Conservation (phyloP, 768 basidiomycete genomes). For the Agaricus subrufescens region DNA sequence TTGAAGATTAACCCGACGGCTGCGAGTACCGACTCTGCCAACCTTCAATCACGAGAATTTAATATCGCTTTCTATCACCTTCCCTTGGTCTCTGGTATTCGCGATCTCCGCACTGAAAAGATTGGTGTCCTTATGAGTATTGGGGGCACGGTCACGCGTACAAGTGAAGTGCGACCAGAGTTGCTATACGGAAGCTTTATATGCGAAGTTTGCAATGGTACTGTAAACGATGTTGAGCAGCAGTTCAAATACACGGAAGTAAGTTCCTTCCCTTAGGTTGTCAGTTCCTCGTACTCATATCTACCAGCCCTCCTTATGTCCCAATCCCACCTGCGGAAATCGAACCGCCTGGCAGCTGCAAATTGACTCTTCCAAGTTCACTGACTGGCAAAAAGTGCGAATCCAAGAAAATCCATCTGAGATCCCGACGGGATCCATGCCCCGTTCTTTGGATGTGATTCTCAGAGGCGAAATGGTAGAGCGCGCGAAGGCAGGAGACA, state of each 20-base stretch:
- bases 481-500: slow-evolving; percentile 98
- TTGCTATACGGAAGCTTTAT: slow-evolving; percentile 90
- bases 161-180: slow-evolving; percentile 96
- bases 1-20: slow-evolving; percentile 91
- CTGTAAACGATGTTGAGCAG: slow-evolving; percentile 92
- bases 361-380: slow-evolving; percentile 94
- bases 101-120: slow-evolving; percentile 87
- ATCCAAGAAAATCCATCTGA: slow-evolving; percentile 99
- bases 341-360: slow-evolving; percentile 88
- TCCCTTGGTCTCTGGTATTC: slow-evolving; percentile 90
- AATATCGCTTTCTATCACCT: slow-evolving; percentile 94
- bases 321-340: slow-evolving; percentile 92
- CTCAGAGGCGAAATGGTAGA: slow-evolving; percentile 95
- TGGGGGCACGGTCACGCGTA: slow-evolving; percentile 95
- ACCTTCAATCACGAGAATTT: slow-evolving; percentile 90
- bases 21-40: slow-evolving; percentile 81
- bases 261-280: slow-evolving; percentile 8
- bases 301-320: slow-evolving; percentile 82
- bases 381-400: slow-evolving; percentile 99
- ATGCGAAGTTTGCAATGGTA: slow-evolving; percentile 83
- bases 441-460: slow-evolving; percentile 93
- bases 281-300: neutral
- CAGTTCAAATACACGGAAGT: slow-evolving; percentile 99
- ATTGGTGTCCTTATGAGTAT: slow-evolving; percentile 95
- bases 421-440: slow-evolving; percentile 98